Evolutionary conservation across 139 green algal genomes (phyloP).

Genomic region (Axilococcus clingmanii): DNA sequence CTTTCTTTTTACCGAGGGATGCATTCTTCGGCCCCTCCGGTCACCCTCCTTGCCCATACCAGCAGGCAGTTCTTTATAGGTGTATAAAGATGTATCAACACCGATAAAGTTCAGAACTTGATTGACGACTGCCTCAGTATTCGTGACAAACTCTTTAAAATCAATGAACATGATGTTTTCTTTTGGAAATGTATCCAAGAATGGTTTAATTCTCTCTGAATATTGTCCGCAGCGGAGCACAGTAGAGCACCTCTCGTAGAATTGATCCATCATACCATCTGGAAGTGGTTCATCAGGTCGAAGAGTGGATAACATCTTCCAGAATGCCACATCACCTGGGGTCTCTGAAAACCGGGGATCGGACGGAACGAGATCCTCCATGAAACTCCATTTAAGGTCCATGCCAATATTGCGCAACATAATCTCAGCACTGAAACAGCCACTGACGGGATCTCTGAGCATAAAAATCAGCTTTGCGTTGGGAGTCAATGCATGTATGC

Average conservation of each 20-base stretch:
- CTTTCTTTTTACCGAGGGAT: slow-evolving; percentile 25
- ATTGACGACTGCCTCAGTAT: slow-evolving; percentile 38
- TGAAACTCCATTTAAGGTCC: slow-evolving; percentile 45
- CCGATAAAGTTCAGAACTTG: slow-evolving; percentile 56
- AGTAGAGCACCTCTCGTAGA: slow-evolving; percentile 31
- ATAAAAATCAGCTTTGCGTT: slow-evolving; percentile 71
- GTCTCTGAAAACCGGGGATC: slow-evolving; percentile 38
- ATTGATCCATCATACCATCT: slow-evolving; percentile 28
- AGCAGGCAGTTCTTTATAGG: slow-evolving; percentile 20
- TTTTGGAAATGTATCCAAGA: slow-evolving; percentile 41
- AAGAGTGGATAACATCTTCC: slow-evolving; percentile 30
- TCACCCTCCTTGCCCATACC: slow-evolving; percentile 48
- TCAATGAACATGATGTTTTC: slow-evolving; percentile 66
- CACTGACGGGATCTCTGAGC: slow-evolving; percentile 47
- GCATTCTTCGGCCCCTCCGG: slow-evolving; percentile 32
- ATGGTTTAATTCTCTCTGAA: slow-evolving; percentile 48
- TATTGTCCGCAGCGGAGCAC: slow-evolving; percentile 41
- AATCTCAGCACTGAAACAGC: slow-evolving; percentile 59
- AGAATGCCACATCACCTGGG: slow-evolving; percentile 13
- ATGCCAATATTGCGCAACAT: slow-evolving; percentile 61
- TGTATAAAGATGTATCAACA: slow-evolving; percentile 29
- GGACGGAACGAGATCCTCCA: slow-evolving; percentile 17
- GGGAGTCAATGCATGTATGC: slow-evolving; percentile 49
- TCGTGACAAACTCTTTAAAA: slow-evolving; percentile 46
- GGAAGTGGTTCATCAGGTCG: slow-evolving; percentile 30